Evolutionary conservation across 2,329 filamentous ascomycete species (phyloP).

Genomic region (Pseudogymnoascus sp.): DNA sequence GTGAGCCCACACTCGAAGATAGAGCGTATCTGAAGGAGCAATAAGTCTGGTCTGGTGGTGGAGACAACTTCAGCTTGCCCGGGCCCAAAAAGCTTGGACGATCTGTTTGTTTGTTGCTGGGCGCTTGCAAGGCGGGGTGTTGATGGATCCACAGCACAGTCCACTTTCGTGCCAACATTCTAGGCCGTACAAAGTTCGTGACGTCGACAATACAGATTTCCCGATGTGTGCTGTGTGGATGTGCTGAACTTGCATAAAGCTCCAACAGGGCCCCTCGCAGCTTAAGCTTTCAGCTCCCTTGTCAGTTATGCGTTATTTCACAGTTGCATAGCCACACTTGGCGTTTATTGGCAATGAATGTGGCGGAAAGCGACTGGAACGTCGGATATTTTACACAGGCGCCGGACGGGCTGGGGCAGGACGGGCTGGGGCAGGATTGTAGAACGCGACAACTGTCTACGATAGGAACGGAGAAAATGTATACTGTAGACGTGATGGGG

Average conservation of each 20-base stretch:
- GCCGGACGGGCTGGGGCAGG: not conserved
- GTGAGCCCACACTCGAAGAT: not conserved
- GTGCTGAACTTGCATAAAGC: not conserved
- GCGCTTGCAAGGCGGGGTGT: not conserved
- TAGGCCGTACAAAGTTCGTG: not conserved
- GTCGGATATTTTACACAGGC: not conserved
- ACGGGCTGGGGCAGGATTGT: not conserved
- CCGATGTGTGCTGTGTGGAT: not conserved
- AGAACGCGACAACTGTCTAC: not conserved
- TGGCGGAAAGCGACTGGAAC: not conserved
- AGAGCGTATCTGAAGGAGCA: not conserved
- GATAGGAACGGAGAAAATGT: not conserved
- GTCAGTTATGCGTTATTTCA: not conserved
- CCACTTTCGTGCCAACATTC: constrained; percentile 2
- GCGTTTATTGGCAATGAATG: not conserved
- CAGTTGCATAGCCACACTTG: constrained; percentile 1
- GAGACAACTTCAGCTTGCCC: not conserved
- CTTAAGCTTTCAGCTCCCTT: not conserved
- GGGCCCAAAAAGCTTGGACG: not conserved
- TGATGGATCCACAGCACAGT: not conserved
- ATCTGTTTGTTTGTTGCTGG: not conserved
- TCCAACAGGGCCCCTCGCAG: not conserved
- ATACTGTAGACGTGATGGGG: not conserved
- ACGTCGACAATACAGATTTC: not conserved
- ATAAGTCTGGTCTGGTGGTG: not conserved